phyloP scores from a whole-genome alignment of 176 grass and related monocot species.

The Dendrocalamus sinicus region DNA sequence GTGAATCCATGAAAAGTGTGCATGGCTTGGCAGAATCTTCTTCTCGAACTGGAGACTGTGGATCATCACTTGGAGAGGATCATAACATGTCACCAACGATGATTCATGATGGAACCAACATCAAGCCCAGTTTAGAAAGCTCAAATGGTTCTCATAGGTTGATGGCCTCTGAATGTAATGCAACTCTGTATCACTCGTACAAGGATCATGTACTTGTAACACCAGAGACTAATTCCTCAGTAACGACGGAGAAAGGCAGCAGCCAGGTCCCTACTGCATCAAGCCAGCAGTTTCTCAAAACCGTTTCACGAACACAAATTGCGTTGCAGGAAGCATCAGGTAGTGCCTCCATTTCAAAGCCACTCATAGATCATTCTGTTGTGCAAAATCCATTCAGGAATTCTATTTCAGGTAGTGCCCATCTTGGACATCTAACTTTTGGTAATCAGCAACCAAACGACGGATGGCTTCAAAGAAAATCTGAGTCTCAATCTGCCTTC shows the following conservation, averaged over 20 bases:
- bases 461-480: conserved; percentile 42
- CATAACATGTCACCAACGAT: conserved; percentile 29
- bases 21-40: conserved; percentile 39
- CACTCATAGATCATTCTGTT: conserved; percentile 30
- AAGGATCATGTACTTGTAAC: conserved; percentile 50
- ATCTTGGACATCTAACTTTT: conserved; percentile 37
- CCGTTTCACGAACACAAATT: conserved; percentile 40
- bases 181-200: conserved; percentile 48
- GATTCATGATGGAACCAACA: conserved; percentile 35
- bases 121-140: conserved; percentile 43
- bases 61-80: conserved; percentile 41
- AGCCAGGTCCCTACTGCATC: conserved; percentile 20
- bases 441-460: conserved; percentile 49
- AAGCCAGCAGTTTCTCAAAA: conserved; percentile 51
- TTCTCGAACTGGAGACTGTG: conserved; percentile 35
- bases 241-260: conserved; percentile 50
- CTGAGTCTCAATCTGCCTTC: conserved; percentile 22
- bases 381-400: conserved; percentile 10
- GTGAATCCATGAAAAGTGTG: conserved; percentile 22
- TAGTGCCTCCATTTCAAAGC: conserved; percentile 42
- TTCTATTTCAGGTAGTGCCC: conserved; percentile 36
- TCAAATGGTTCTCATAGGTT: conserved; percentile 45
- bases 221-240: conserved; percentile 51
- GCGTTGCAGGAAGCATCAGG: conserved; percentile 44
- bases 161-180: conserved; percentile 48